A percentile compares a stretch with the other conserved stretches of the same genome.
Conservation (phyloP, 148 eudicot species). For the Tetragonia tetragonoides region DNA sequence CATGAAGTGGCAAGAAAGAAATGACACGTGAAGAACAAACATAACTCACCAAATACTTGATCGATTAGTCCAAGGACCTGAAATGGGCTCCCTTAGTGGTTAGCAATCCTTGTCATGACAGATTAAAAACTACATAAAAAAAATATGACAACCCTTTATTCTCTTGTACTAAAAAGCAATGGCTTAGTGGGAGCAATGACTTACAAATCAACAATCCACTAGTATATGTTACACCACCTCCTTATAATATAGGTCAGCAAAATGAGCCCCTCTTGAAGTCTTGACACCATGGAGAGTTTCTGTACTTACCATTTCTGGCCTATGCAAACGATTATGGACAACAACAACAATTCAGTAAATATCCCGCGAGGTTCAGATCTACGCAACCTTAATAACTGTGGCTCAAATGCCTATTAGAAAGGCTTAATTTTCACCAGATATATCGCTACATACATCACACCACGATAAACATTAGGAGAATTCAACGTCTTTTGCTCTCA, state of each 20-base stretch:
- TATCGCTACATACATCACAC: too few relatives aligned
- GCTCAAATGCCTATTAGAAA: too few relatives aligned
- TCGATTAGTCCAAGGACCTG: constrained; percentile 1
- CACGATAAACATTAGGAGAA: too few relatives aligned
- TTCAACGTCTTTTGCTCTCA: too few relatives aligned
- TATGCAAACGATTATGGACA: too few relatives aligned
- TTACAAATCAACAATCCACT: constrained; percentile 43
- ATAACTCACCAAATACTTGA: too few relatives aligned
- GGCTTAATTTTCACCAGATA: too few relatives aligned
- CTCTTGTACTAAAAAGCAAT: constrained; percentile 6
- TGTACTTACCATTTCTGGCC: not conserved
- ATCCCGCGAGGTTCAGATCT: too few relatives aligned
- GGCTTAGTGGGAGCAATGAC: constrained; percentile 31
- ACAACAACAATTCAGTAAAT: not conserved
- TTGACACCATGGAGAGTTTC: too few relatives aligned
- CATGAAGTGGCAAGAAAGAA: not conserved
- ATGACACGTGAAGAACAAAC: constrained; percentile 7
- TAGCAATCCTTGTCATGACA: constrained; percentile 28
- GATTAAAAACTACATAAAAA: not conserved
- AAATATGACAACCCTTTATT: constrained; percentile 1
- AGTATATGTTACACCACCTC: constrained; percentile 26
- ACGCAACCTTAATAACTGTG: too few relatives aligned
- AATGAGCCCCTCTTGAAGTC: too few relatives aligned
- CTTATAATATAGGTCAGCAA: not conserved
- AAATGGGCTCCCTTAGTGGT: constrained; percentile 20